Conservation (phyloP, 257 asterid species). For the Dorcoceras hygrometricum region DNA sequence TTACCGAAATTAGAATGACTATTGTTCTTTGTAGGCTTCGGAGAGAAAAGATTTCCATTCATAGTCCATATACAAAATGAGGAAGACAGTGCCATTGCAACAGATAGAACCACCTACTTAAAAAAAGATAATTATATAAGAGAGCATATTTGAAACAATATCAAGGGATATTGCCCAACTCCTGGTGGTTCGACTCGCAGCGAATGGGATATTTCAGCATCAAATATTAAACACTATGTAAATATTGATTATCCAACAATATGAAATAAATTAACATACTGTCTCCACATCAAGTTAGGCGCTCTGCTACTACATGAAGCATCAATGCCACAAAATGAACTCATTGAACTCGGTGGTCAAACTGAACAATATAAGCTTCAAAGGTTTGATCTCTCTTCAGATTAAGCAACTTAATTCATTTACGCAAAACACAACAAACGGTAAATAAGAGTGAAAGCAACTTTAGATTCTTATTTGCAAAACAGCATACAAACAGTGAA, state of each 20-base stretch:
- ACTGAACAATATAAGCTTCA: not conserved
- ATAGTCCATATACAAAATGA: constrained; percentile 36
- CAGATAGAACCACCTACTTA: constrained; percentile 26
- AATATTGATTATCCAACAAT: not conserved
- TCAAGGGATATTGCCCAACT: not conserved
- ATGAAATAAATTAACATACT: not conserved
- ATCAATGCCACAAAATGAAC: not conserved
- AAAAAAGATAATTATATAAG: not conserved
- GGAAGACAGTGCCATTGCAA: constrained; percentile 43
- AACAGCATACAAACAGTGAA: no score
- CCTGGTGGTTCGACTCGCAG: not conserved
- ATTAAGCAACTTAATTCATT: not conserved
- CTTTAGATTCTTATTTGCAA: no score
- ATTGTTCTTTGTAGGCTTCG: constrained; percentile 23
- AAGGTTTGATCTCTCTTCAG: not conserved
- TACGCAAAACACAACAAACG: not conserved
- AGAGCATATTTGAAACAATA: not conserved
- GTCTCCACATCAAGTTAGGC: not conserved
- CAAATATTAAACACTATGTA: not conserved
- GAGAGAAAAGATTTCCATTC: constrained; percentile 24
- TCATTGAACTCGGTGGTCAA: not conserved
- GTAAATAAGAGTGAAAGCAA: no score
- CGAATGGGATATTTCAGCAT: not conserved
- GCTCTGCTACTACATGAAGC: not conserved
- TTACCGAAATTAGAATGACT: constrained; percentile 28